A percentile compares a stretch with the other conserved stretches of the same genome.
phyloP scores from a whole-genome alignment of 768 basidiomycete species.

The Dendrothele bispora region DNA sequence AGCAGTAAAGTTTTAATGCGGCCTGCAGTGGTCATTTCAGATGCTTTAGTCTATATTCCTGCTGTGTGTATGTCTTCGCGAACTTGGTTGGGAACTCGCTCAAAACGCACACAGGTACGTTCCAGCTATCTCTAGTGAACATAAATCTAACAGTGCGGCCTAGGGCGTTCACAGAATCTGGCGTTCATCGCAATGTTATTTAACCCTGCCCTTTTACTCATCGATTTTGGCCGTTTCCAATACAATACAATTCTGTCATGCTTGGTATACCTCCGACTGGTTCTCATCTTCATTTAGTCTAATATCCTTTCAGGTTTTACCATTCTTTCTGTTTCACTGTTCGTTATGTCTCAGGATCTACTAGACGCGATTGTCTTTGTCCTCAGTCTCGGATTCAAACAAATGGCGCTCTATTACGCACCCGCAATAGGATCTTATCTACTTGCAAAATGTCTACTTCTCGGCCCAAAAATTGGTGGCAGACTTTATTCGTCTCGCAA shows the following conservation, averaged over 20 bases:
- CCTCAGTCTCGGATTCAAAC: slow-evolving; percentile 88
- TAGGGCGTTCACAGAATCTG: no score
- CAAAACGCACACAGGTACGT: slow-evolving; percentile 75
- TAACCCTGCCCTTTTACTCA: slow-evolving; percentile 79
- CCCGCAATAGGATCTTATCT: slow-evolving; percentile 91
- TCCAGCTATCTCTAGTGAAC: no score
- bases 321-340: slow-evolving; percentile 66
- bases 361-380: slow-evolving; percentile 80
- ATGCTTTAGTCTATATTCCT: slow-evolving; percentile 72
- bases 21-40: slow-evolving; percentile 64
- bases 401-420: slow-evolving; percentile 94
- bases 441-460: slow-evolving; percentile 83
- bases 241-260: slow-evolving; percentile 96
- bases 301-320: slow-evolving; percentile 74
- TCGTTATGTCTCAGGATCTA: slow-evolving; percentile 68
- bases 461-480: slow-evolving; percentile 61
- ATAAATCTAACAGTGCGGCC: no score
- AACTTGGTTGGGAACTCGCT: slow-evolving; percentile 67
- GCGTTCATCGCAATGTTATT: slow-evolving; percentile 73
- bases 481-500: slow-evolving; percentile 63
- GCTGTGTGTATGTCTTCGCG: slow-evolving; percentile 67
- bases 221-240: slow-evolving; percentile 95
- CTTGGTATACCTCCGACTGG: slow-evolving; percentile 67
- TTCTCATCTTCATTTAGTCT: no score
- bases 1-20: slow-evolving; percentile 81